Evolutionary conservation across 2,329 filamentous ascomycete species (phyloP).

Genomic region (Penicillium sp.): DNA sequence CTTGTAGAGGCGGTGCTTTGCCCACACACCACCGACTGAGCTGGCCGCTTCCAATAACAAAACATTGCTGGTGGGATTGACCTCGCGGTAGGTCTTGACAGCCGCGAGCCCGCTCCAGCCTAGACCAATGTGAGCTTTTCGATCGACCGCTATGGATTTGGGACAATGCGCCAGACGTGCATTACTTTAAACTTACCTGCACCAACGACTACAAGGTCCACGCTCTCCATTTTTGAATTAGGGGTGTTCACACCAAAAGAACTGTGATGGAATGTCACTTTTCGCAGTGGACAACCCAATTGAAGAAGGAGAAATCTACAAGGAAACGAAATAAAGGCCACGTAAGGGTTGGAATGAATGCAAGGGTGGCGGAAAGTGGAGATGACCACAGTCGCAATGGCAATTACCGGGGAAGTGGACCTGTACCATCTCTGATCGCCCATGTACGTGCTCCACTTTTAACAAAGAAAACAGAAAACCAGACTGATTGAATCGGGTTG

Average conservation of each 20-base stretch:
- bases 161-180: neutral
- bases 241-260: neutral
- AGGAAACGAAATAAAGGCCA: neutral
- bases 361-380: neutral
- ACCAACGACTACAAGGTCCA: conserved; percentile 34
- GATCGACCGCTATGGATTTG: too few species aligned
- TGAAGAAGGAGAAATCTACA: neutral
- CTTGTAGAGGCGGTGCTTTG: conserved; percentile 63
- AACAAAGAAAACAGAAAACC: neutral
- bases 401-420: conserved; percentile 8
- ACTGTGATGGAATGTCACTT: too few species aligned
- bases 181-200: conserved; percentile 20
- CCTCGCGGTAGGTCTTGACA: conserved; percentile 61
- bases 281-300: neutral
- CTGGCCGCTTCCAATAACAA: conserved; percentile 58
- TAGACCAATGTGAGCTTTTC: conserved; percentile 16
- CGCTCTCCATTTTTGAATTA: conserved; percentile 21
- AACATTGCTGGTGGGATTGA: conserved; percentile 59
- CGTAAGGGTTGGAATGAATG: neutral
- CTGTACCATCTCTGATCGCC: neutral
- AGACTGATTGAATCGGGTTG: neutral
- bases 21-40: conserved; percentile 69
- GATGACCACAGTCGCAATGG: neutral
- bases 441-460: neutral
- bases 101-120: conserved; percentile 59